Conservation (phyloP, 2,329 filamentous ascomycete genomes). For the Lecanicillium sp. region DNA sequence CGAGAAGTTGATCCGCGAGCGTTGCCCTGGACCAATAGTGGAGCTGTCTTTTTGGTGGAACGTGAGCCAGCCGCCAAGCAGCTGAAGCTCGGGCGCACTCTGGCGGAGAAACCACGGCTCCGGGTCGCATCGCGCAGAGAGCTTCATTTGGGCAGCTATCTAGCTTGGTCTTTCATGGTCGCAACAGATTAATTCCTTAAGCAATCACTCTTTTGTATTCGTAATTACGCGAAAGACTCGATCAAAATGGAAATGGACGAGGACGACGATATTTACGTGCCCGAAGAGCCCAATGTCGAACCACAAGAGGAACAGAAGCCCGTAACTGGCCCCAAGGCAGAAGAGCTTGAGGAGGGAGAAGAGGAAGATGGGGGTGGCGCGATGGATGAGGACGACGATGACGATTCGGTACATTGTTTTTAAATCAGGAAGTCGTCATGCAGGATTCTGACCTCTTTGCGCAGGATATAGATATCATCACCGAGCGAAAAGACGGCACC, state of each 20-base stretch:
- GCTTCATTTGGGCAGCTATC: too few species aligned
- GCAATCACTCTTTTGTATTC: neutral
- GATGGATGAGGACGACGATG: slow-evolving; percentile 52
- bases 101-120: slow-evolving; percentile 2
- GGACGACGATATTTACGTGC: slow-evolving; percentile 59
- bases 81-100: slow-evolving; percentile 14
- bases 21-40: slow-evolving; percentile 3
- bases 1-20: neutral
- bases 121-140: slow-evolving; percentile 1
- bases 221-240: slow-evolving; percentile 2
- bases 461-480: slow-evolving; percentile 61
- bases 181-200: neutral
- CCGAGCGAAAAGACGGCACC: slow-evolving; percentile 55
- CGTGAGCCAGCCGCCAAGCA: neutral
- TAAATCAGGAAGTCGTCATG: too few species aligned
- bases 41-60: neutral
- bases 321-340: slow-evolving; percentile 27
- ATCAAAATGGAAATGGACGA: slow-evolving; percentile 57
- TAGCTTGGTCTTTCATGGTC: neutral
- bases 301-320: slow-evolving; percentile 19
- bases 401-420: slow-evolving; percentile 45
- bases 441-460: slow-evolving; percentile 1
- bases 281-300: slow-evolving; percentile 43
- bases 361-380: slow-evolving; percentile 54
- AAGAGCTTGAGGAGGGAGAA: slow-evolving; percentile 55